Evolutionary conservation across 108 stramenopile genomes (phyloP).

Genomic region (Skeletonema tropicum): DNA sequence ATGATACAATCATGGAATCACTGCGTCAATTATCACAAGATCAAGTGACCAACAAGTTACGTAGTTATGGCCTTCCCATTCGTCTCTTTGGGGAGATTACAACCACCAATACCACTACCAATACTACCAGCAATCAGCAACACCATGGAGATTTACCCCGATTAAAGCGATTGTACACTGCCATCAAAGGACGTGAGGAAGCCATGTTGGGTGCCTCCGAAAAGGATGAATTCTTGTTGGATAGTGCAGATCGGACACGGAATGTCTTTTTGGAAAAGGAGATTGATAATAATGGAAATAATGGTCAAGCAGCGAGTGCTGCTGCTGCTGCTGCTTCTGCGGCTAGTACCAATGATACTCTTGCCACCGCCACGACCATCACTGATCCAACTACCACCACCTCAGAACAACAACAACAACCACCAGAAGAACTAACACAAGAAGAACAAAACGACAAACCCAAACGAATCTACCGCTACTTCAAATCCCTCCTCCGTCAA

Average conservation of each 20-base stretch:
- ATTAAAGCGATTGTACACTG: slow-evolving; percentile 51
- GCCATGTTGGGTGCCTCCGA: slow-evolving; percentile 55
- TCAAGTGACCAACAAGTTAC: slow-evolving; percentile 52
- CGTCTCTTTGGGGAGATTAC: slow-evolving; percentile 74
- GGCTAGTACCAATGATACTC: slow-evolving; percentile 10
- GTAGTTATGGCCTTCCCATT: slow-evolving; percentile 69
- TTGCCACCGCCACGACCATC: not conserved
- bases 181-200: slow-evolving; percentile 58
- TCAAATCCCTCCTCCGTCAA: slow-evolving; percentile 81
- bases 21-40: slow-evolving; percentile 10
- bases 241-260: slow-evolving; percentile 75
- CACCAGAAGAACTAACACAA: slow-evolving; percentile 12
- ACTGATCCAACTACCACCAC: not conserved
- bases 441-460: slow-evolving; percentile 62
- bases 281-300: slow-evolving; percentile 28
- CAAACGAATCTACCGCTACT: slow-evolving; percentile 78
- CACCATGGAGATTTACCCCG: slow-evolving; percentile 31
- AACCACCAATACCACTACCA: not conserved
- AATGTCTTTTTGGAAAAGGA: slow-evolving; percentile 77
- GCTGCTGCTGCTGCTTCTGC: slow-evolving; percentile 8
- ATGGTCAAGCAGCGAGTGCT: not conserved
- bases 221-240: slow-evolving; percentile 78
- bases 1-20: slow-evolving; percentile 6
- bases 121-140: not conserved
- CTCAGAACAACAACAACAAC: not conserved